Base-by-base conservation (phyloP, 1,284 basidiomycete genomes). In the Cutaneotrichosporon sp. region DNA sequence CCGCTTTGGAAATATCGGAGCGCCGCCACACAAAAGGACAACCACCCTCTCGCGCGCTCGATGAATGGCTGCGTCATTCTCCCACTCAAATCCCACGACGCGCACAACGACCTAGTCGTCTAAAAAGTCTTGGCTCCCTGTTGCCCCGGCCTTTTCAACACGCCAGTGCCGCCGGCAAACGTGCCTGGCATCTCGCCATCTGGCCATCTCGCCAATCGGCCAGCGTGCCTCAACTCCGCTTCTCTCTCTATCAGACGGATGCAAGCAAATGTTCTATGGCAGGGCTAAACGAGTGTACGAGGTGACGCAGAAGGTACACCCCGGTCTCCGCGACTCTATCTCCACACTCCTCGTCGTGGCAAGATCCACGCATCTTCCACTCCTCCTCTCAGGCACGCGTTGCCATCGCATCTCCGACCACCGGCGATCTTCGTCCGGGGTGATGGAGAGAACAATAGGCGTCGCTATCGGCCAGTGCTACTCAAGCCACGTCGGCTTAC, bases 401-500 rank as follows among this genome's bases (percentile, higher is more conserved):
- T n/a, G n/a, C 42, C 14, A 43, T 22, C 26, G 17, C 23, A 18
- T 30, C 7, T 10, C 26, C 23, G 15, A 42, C 41, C 30, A 12
- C 30, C 33, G 20, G 14, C 20, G 13, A 36, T 21, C 21, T 21
- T 15, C 22, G 40, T 40, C 8, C 23, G 13, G 21, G 21, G 10
- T 17, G 21, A 41, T 21, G 10, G 38, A 17, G 18, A 41, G 26
- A 30, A 30, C 26, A 30, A 30, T 30, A 10, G 26, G 26, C 26
- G 10, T 7, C 26, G 26, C 7, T n/a, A 10, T 30, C 26, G 26
- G 15, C 17, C 39, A 7, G 20, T 22, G 40, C 15, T 15, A 13
- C n/a, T 15, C 21, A 34, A 22, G 13, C 5, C 26, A 45, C 21
- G 21, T 37, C 36, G 30, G 37, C 21, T 63, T 68, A 74, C 67